phyloP scores from a whole-genome alignment of 2,329 filamentous ascomycete genomes.

The Celoporthe dispersa region DNA sequence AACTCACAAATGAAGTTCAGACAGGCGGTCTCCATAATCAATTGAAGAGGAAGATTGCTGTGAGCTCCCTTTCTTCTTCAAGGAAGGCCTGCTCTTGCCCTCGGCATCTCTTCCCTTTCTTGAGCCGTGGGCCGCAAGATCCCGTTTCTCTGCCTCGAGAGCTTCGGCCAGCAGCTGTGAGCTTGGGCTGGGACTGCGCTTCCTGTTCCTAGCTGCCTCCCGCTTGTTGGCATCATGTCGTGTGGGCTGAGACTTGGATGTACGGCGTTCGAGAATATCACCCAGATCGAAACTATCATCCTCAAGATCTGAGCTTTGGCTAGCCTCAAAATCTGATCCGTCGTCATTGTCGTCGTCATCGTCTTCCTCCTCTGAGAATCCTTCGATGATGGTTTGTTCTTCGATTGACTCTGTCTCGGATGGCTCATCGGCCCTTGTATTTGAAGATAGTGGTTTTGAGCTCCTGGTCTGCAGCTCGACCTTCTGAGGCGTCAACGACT shows the following conservation, averaged over 20 bases:
- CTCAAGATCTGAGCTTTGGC: slow-evolving; percentile 12
- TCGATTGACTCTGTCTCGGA: slow-evolving; percentile 24
- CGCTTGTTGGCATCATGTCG: not conserved
- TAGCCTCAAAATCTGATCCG: slow-evolving; percentile 22
- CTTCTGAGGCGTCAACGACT: slow-evolving; percentile 14
- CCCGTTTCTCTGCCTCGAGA: slow-evolving; percentile 18
- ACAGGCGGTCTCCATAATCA: slow-evolving; percentile 8
- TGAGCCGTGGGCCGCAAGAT: not conserved
- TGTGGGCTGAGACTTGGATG: slow-evolving; percentile 13
- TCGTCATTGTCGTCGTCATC: slow-evolving; percentile 7
- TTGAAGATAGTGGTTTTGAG: not conserved
- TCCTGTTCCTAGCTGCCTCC: not conserved
- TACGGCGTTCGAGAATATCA: not conserved
- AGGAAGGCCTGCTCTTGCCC: not conserved
- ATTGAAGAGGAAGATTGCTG: not conserved
- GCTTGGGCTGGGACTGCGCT: slow-evolving; percentile 25
- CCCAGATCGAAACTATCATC: slow-evolving; percentile 11
- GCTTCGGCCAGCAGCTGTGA: slow-evolving; percentile 27
- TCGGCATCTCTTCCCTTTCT: not conserved
- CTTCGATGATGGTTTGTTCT: slow-evolving; percentile 27
- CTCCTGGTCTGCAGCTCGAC: slow-evolving; percentile 17
- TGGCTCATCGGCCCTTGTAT: not conserved
- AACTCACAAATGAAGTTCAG: slow-evolving; percentile 18
- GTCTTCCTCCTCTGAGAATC: slow-evolving; percentile 11
- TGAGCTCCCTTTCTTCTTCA: not conserved